These are phyloP conservation scores for Solanum chilense DNA, from an alignment of 257 asterid species.

Conservation along the genomic window DNA sequence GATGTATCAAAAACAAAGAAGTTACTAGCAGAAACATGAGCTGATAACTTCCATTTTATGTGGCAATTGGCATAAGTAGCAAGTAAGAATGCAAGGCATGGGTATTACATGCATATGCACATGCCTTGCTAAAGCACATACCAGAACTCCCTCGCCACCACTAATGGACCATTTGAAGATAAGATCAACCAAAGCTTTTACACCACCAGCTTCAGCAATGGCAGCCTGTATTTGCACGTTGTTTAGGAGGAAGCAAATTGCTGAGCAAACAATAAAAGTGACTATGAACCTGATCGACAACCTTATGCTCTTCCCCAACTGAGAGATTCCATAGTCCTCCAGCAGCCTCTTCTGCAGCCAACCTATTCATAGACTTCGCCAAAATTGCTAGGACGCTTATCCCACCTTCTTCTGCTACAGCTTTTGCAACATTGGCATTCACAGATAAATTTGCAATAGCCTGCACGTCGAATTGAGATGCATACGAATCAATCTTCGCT, in stretches of 20 bases:
- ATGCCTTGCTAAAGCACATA: slow-evolving; percentile 16
- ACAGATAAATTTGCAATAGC: slow-evolving; percentile 77
- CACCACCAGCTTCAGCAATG: slow-evolving; percentile 80
- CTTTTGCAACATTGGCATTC: slow-evolving; percentile 75
- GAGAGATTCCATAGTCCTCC: slow-evolving; percentile 94
- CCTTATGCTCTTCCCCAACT: slow-evolving; percentile 86
- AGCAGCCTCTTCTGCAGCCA: slow-evolving; percentile 85
- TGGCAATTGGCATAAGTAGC: neutral
- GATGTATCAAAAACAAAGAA: neutral
- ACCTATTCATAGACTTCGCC: slow-evolving; percentile 65
- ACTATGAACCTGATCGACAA: neutral
- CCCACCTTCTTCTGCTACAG: slow-evolving; percentile 93
- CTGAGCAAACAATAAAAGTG: neutral
- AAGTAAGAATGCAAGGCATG: neutral
- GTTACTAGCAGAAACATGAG: neutral
- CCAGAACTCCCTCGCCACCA: slow-evolving; percentile 80
- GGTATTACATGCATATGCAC: neutral
- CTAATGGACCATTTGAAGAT: slow-evolving; percentile 61
- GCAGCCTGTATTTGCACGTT: slow-evolving; percentile 39
- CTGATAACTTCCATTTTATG: neutral
- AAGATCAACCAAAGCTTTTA: slow-evolving; percentile 74
- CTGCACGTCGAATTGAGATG: slow-evolving; percentile 16
- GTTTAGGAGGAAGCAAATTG: neutral
- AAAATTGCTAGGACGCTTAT: slow-evolving; percentile 44
- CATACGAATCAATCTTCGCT: slow-evolving; percentile 1